A percentile compares a stretch with the other conserved stretches of the same genome.
These are phyloP conservation scores for Rhodotorula sp. DNA, from an alignment of 1,284 basidiomycete genomes.

Conservation along the genomic window DNA sequence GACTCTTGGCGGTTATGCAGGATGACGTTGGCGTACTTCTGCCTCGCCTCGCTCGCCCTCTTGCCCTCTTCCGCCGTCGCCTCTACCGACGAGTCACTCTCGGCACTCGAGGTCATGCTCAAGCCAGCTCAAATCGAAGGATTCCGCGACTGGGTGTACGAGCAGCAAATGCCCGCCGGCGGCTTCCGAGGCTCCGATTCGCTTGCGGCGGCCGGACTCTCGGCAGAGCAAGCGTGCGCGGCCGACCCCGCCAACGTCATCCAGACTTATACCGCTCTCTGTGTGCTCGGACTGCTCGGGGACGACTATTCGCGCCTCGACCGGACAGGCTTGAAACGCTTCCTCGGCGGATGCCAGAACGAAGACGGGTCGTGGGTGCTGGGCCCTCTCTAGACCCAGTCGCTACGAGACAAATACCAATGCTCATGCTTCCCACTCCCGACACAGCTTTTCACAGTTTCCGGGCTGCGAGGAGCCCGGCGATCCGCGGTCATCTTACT, in stretches of 20 bases:
- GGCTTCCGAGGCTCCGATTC: slow-evolving; percentile 42
- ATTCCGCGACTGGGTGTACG: slow-evolving; percentile 43
- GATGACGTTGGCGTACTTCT: slow-evolving; percentile 44
- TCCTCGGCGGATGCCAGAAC: slow-evolving; percentile 69
- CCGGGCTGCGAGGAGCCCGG: slow-evolving; percentile 61
- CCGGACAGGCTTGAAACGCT: slow-evolving; percentile 60
- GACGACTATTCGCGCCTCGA: slow-evolving; percentile 72
- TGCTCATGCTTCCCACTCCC: background rate
- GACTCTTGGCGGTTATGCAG: slow-evolving; percentile 10
- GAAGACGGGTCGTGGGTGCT: slow-evolving; percentile 71
- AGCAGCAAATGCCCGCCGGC: slow-evolving; percentile 37
- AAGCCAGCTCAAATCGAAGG: slow-evolving; percentile 20
- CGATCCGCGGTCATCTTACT: slow-evolving; percentile 81
- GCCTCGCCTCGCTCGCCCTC: slow-evolving; percentile 40
- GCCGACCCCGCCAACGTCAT: slow-evolving; percentile 64
- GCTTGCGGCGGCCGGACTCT: background rate
- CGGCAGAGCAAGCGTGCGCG: too few species aligned
- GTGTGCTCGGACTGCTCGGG: slow-evolving; percentile 75
- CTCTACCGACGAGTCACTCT: background rate
- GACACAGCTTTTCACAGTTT: slow-evolving; percentile 68
- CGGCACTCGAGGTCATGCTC: slow-evolving; percentile 34
- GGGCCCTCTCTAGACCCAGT: background rate
- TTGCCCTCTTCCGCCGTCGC: slow-evolving; percentile 28
- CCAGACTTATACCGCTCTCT: slow-evolving; percentile 83
- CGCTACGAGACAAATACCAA: background rate